These are phyloP conservation scores for Tetrapisispora iriomotensis DNA, from an alignment of 805 yeast species.

Conservation along the genomic window DNA sequence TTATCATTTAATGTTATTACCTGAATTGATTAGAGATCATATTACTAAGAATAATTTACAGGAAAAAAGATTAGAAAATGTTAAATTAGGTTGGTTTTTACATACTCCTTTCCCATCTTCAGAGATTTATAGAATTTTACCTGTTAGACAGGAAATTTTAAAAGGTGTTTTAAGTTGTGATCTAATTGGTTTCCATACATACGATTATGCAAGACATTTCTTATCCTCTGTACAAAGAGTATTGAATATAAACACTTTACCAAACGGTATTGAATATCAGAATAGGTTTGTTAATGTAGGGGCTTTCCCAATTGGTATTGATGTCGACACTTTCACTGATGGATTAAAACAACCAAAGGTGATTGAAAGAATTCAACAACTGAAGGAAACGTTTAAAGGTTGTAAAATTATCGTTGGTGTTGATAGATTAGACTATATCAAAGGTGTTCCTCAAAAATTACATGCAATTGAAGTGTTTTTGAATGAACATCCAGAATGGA, in stretches of 20 bases:
- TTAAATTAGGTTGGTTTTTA: slow-evolving; percentile 82
- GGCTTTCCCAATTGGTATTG: slow-evolving; percentile 98
- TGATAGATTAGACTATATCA: slow-evolving; percentile 90
- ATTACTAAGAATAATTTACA: slow-evolving; percentile 31
- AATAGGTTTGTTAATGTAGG: slow-evolving; percentile 78
- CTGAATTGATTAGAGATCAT: slow-evolving; percentile 69
- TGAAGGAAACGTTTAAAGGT: slow-evolving; percentile 60
- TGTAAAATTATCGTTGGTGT: slow-evolving; percentile 90
- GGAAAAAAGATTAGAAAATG: slow-evolving; percentile 34
- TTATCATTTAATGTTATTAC: slow-evolving; percentile 91
- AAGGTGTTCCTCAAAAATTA: slow-evolving; percentile 95
- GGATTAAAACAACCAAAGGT: slow-evolving; percentile 63
- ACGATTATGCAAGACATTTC: slow-evolving; percentile 95
- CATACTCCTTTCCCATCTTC: slow-evolving; percentile 98
- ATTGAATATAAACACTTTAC: slow-evolving; percentile 70
- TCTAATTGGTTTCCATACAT: slow-evolving; percentile 96
- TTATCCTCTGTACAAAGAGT: slow-evolving; percentile 80
- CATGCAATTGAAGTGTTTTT: slow-evolving; percentile 93
- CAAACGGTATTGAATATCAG: slow-evolving; percentile 77
- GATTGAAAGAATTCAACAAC: slow-evolving; percentile 49
- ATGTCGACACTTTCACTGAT: slow-evolving; percentile 78
- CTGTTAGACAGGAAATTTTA: slow-evolving; percentile 87
- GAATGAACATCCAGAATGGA: slow-evolving; percentile 94
- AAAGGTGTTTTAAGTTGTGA: slow-evolving; percentile 91
- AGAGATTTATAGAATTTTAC: slow-evolving; percentile 90